Conservation (phyloP, 2,329 filamentous ascomycete species). For the Zymoseptoria passerinii region DNA sequence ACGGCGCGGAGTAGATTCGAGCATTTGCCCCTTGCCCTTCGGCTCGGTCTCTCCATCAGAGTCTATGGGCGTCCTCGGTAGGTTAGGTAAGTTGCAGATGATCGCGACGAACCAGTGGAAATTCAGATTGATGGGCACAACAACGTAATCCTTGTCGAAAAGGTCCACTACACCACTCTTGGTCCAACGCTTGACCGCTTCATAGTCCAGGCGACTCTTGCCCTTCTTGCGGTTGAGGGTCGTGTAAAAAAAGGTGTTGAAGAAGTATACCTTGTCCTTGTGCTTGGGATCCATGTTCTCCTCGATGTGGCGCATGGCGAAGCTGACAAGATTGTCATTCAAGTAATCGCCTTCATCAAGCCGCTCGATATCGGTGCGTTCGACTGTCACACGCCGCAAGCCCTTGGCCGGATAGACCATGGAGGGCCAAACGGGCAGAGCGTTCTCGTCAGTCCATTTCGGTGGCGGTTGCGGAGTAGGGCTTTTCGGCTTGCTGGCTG, state of each 20-base stretch:
- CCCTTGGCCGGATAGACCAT: conserved; percentile 55
- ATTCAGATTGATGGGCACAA: conserved; percentile 84
- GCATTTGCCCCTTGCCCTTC: not conserved
- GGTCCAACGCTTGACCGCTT: conserved; percentile 81
- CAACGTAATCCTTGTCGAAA: conserved; percentile 76
- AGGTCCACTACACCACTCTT: conserved; percentile 61
- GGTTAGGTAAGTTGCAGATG: conserved; percentile 74
- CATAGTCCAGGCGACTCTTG: conserved; percentile 63
- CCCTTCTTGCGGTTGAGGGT: conserved; percentile 55
- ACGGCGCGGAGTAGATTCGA: not conserved
- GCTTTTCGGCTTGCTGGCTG: conserved; percentile 14
- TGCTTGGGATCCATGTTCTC: conserved; percentile 27
- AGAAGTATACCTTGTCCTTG: conserved; percentile 64
- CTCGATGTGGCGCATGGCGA: conserved; percentile 58
- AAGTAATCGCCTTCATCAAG: conserved; percentile 79
- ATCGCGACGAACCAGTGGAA: conserved; percentile 90
- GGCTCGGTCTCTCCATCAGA: conserved; percentile 6
- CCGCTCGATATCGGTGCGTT: conserved; percentile 63
- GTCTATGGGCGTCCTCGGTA: conserved; percentile 18
- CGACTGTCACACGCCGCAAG: conserved; percentile 53
- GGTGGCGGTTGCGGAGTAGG: conserved; percentile 5
- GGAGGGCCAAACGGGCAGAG: conserved; percentile 33
- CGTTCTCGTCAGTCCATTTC: conserved; percentile 21
- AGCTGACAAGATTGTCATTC: conserved; percentile 87
- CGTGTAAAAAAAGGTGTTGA: conserved; percentile 88